phyloP scores from a whole-genome alignment of 2,329 filamentous ascomycete species.

The Neurospora sp. region DNA sequence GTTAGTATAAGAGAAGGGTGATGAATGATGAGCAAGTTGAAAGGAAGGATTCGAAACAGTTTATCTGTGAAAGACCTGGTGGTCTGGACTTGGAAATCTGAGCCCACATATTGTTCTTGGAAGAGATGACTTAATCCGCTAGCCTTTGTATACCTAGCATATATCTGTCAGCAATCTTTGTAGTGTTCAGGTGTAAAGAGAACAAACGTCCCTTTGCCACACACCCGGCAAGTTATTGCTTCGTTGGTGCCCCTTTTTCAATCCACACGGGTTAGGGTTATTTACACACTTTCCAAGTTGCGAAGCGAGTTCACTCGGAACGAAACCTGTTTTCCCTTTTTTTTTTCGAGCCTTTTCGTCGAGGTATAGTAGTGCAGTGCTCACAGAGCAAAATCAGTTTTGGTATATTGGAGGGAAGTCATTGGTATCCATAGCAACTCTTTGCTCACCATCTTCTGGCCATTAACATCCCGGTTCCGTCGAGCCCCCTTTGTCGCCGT shows the following conservation, averaged over 20 bases:
- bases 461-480: background rate
- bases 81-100: background rate
- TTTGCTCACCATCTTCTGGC: background rate
- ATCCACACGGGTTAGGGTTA: background rate
- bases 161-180: background rate
- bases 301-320: background rate
- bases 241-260: background rate
- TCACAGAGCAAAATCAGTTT: background rate
- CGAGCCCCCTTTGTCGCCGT: background rate
- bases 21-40: background rate
- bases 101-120: too few relatives aligned
- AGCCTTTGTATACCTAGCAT: too few relatives aligned
- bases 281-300: background rate
- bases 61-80: background rate
- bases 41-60: background rate
- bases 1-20: background rate
- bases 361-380: background rate
- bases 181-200: background rate
- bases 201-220: background rate
- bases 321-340: background rate
- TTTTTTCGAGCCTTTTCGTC: background rate
- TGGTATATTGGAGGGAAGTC: background rate
- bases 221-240: background rate
- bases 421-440: background rate
- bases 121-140: too few relatives aligned